Evolutionary conservation across 768 basidiomycete genomes (phyloP).

Genomic region (Pisolithus orientalis): DNA sequence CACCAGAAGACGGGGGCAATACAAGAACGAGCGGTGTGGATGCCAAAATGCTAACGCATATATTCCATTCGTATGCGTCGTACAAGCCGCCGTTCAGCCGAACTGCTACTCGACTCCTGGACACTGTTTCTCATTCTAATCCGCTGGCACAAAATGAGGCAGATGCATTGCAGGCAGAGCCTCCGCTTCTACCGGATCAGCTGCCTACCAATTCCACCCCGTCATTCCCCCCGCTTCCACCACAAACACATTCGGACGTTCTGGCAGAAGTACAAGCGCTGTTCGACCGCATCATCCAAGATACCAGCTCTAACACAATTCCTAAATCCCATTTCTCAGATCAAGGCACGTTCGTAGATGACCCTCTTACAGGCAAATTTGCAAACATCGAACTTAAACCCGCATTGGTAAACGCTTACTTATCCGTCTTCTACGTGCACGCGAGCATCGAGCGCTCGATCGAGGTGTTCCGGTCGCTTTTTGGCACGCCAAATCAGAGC

Average conservation of each 20-base stretch:
- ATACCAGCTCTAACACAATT: conserved; percentile 15
- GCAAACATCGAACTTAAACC: conserved; percentile 49
- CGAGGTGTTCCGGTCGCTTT: conserved; percentile 47
- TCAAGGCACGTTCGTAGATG: neutral
- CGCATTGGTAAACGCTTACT: conserved; percentile 70
- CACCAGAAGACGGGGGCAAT: conserved; percentile 13
- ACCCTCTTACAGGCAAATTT: conserved; percentile 39
- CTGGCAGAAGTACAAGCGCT: conserved; percentile 62
- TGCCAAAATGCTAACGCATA: conserved; percentile 69
- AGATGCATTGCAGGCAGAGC: too few species aligned
- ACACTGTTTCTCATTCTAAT: conserved; percentile 4
- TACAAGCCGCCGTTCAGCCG: conserved; percentile 69
- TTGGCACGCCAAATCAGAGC: conserved; percentile 21
- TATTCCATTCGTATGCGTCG: conserved; percentile 84
- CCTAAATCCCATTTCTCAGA: neutral
- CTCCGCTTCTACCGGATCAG: neutral
- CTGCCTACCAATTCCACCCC: conserved; percentile 7
- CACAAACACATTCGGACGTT: conserved; percentile 69
- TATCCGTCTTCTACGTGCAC: conserved; percentile 69
- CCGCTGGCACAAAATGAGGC: too few species aligned
- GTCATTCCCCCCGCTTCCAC: conserved; percentile 49
- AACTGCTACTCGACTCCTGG: conserved; percentile 38
- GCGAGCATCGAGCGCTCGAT: conserved; percentile 42
- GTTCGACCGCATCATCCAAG: conserved; percentile 53
- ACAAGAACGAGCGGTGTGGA: conserved; percentile 36